Conservation (phyloP, 768 basidiomycete species). For the Hygrocybe punicea region DNA sequence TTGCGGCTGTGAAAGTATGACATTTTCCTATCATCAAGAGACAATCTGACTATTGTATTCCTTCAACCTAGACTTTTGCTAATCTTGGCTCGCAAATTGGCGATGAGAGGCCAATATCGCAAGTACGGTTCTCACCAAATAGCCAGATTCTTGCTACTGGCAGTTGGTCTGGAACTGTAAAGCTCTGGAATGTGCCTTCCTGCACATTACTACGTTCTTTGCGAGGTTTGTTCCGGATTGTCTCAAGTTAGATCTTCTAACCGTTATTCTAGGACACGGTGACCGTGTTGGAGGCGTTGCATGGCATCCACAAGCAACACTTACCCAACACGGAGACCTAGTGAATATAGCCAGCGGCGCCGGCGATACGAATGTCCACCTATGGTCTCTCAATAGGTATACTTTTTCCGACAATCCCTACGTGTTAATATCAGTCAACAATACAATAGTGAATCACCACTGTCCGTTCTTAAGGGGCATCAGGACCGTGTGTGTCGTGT, state of each 20-base stretch:
- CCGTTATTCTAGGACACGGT: constrained; percentile 59
- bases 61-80: constrained; percentile 61
- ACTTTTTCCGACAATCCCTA: not conserved
- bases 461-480: constrained; percentile 87
- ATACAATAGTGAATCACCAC: constrained; percentile 65
- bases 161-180: constrained; percentile 94
- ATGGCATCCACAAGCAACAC: constrained; percentile 94
- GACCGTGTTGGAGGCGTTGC: constrained; percentile 94
- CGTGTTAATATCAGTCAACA: constrained; percentile 7
- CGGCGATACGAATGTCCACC: constrained; percentile 77
- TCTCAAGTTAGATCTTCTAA: constrained; percentile 3
- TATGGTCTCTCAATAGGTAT: constrained; percentile 88
- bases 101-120: constrained; percentile 90
- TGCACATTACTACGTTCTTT: constrained; percentile 77
- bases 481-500: constrained; percentile 88
- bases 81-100: constrained; percentile 98
- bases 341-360: constrained; percentile 91
- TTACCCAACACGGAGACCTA: constrained; percentile 55
- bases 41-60: not conserved
- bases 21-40: not conserved
- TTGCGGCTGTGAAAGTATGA: constrained; percentile 81
- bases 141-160: constrained; percentile 85
- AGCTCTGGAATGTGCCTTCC: constrained; percentile 92
- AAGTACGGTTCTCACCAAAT: constrained; percentile 93
- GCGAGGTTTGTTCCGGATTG: constrained; percentile 50